These are phyloP conservation scores for Neckera pumila DNA, from an alignment of 225 moss, liverwort and hornwort genomes.

Conservation along the genomic window DNA sequence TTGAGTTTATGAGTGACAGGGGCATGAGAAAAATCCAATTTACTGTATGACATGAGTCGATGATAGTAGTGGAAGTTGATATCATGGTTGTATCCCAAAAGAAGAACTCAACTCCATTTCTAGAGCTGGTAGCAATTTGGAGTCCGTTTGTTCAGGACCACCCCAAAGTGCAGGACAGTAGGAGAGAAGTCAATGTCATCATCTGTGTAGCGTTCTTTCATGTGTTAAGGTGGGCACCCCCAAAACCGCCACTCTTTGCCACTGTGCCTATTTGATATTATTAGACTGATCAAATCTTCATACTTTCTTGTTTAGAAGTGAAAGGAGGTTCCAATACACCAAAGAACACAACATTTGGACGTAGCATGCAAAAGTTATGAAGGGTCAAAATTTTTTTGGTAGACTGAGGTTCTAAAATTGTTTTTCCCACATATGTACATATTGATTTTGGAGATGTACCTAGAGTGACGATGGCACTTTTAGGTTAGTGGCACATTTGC, in stretches of 20 bases:
- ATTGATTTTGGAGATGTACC: background rate
- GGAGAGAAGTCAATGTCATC: background rate
- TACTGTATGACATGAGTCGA: background rate
- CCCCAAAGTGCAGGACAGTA: background rate
- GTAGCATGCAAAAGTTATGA: accelerated
- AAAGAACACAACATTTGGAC: background rate
- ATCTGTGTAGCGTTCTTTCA: no score
- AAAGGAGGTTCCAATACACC: accelerated
- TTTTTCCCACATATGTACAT: background rate
- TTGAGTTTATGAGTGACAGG: background rate
- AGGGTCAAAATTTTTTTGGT: background rate
- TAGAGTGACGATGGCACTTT: accelerated
- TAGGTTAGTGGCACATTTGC: accelerated
- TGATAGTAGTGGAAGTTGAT: background rate
- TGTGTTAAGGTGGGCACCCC: background rate
- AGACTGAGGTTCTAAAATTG: background rate
- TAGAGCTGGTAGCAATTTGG: no score
- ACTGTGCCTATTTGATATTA: no score
- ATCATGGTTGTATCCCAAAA: background rate
- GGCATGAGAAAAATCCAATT: background rate
- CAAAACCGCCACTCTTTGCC: no score
- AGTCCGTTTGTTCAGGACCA: no score
- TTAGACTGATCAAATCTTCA: background rate
- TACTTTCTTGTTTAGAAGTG: background rate
- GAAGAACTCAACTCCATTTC: background rate